phyloP scores from a whole-genome alignment of 495 filamentous ascomycete species.

The Astrothelium subdiscretum region DNA sequence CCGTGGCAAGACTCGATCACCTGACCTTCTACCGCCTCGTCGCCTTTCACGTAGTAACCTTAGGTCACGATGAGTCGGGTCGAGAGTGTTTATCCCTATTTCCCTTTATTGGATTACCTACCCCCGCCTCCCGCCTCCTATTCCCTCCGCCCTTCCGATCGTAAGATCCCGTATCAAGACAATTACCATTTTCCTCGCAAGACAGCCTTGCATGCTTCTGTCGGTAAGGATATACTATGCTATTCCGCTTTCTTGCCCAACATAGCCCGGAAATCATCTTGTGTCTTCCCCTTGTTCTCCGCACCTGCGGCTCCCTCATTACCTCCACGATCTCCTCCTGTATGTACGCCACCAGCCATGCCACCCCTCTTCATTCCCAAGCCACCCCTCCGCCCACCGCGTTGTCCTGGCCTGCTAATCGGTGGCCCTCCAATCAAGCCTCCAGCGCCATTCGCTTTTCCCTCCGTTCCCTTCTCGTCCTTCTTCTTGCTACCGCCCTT shows the following conservation, averaged over 20 bases:
- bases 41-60: no score
- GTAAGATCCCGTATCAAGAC: no score
- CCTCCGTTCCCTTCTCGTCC: constrained; percentile 17
- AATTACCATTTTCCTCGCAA: no score
- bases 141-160: no score
- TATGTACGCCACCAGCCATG: constrained; percentile 4
- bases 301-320: constrained; percentile 17
- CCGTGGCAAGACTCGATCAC: no score
- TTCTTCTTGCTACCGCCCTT: constrained; percentile 40
- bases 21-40: no score
- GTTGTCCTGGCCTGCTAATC: constrained; percentile 39
- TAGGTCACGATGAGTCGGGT: no score
- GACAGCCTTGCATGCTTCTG: no score
- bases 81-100: no score
- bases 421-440: not conserved
- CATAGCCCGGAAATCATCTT: constrained; percentile 80
- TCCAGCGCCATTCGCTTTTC: constrained; percentile 1
- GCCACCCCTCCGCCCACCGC: constrained; percentile 32
- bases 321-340: not conserved
- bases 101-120: no score
- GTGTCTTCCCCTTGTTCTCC: constrained; percentile 48
- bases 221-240: not conserved
- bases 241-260: constrained; percentile 33
- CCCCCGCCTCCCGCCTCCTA: no score
- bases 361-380: constrained; percentile 22